Evolutionary conservation across 768 basidiomycete species (phyloP).

Genomic region (Peribolospora baueri): DNA sequence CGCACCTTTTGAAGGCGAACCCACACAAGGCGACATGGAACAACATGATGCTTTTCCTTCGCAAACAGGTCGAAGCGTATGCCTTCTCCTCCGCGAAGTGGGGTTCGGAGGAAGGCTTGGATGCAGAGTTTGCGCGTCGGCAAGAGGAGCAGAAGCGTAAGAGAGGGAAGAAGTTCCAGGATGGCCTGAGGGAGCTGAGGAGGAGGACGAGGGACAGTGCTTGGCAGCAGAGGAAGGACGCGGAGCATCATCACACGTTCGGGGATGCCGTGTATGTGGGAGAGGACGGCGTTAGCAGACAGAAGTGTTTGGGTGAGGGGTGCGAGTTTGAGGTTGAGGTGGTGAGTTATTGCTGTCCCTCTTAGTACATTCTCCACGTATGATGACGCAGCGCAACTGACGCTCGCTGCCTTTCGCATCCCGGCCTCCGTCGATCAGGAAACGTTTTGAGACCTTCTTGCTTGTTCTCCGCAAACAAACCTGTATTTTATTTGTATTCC

Average conservation of each 20-base stretch:
- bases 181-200: constrained; percentile 59
- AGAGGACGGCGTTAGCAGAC: constrained; percentile 26
- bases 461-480: too few relatives aligned
- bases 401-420: too few relatives aligned
- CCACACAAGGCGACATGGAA: constrained; percentile 85
- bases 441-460: too few relatives aligned
- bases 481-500: too few relatives aligned
- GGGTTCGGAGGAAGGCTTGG: constrained; percentile 77
- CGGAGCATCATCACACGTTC: constrained; percentile 69
- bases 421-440: too few relatives aligned
- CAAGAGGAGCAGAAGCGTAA: constrained; percentile 62
- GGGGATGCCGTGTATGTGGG: constrained; percentile 31
- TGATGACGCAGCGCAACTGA: too few relatives aligned
- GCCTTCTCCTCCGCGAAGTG: constrained; percentile 72
- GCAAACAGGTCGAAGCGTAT: constrained; percentile 82
- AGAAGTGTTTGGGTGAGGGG: constrained; percentile 38
- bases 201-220: constrained; percentile 65
- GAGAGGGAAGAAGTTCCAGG: constrained; percentile 84
- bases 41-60: constrained; percentile 97
- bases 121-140: constrained; percentile 60
- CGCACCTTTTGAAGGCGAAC: constrained; percentile 80
- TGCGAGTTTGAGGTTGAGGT: constrained; percentile 84
- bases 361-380: not conserved
- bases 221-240: constrained; percentile 66
- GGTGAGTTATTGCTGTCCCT: constrained; percentile 37